Evolutionary conservation across 2,329 filamentous ascomycete species (phyloP).

Genomic region (Talaromyces sp.): DNA sequence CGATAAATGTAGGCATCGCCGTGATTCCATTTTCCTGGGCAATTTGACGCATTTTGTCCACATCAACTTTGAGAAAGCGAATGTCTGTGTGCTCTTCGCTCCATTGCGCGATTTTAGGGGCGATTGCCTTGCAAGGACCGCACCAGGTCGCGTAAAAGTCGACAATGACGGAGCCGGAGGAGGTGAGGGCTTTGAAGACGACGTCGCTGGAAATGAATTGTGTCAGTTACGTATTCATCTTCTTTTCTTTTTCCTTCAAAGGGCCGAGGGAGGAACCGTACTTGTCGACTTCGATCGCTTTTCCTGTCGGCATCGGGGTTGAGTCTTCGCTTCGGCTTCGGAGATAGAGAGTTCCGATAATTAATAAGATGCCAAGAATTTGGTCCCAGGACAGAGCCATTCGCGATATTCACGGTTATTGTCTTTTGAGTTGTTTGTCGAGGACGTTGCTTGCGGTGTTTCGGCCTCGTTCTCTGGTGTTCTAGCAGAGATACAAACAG

Average conservation of each 20-base stretch:
- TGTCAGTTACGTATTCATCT: constrained; percentile 29
- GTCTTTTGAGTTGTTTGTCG: not conserved
- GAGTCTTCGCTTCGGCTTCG: not conserved
- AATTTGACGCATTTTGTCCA: constrained; percentile 49
- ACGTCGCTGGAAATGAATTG: not conserved
- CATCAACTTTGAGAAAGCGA: constrained; percentile 53
- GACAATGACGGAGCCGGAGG: constrained; percentile 49
- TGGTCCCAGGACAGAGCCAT: not conserved
- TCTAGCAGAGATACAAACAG: not conserved
- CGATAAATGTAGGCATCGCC: constrained; percentile 42
- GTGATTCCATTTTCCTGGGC: constrained; percentile 47
- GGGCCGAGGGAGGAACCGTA: constrained; percentile 31
- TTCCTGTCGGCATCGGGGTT: constrained; percentile 18
- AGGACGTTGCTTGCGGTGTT: not conserved
- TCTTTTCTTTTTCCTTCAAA: not conserved
- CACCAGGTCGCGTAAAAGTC: constrained; percentile 83
- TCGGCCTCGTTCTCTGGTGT: not conserved
- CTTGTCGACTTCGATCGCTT: constrained; percentile 34
- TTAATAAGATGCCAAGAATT: not conserved
- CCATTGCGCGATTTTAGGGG: constrained; percentile 53
- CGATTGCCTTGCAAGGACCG: constrained; percentile 74
- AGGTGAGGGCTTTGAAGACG: constrained; percentile 43
- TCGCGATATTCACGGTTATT: not conserved
- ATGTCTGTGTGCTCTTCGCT: constrained; percentile 48
- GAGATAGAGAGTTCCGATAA: not conserved